A percentile compares a stretch with the other conserved stretches of the same genome.
Conservation (phyloP, 176 grass and related monocot genomes). For the Areca catechu region DNA sequence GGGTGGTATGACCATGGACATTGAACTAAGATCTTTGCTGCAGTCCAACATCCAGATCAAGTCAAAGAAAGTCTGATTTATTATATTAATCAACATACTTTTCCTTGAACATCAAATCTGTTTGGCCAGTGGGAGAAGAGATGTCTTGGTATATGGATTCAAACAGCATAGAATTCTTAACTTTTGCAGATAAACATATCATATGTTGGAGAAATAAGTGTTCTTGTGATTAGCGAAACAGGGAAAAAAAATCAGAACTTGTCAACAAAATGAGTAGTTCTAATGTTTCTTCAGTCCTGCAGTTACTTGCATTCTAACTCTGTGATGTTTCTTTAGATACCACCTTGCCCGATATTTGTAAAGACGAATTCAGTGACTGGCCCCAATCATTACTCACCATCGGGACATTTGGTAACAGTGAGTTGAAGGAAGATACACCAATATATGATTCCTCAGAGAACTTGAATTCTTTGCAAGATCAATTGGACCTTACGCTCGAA, state of each 20-base stretch:
- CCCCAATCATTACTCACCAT: conserved; percentile 62
- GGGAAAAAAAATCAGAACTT: conserved; percentile 2
- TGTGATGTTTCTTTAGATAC: conserved; percentile 27
- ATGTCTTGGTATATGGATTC: too few species aligned
- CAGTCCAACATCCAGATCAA: too few species aligned
- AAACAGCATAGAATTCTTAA: too few species aligned
- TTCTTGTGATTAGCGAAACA: too few species aligned
- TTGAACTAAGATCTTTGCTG: too few species aligned
- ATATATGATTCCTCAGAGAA: conserved; percentile 20
- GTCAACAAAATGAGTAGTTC: background rate
- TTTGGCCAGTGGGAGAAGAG: too few species aligned
- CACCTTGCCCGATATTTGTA: conserved; percentile 26
- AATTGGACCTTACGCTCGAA: conserved; percentile 35
- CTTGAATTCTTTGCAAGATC: conserved; percentile 19
- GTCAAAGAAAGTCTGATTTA: too few species aligned
- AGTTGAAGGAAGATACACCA: conserved; percentile 28
- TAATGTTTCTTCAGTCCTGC: conserved; percentile 14
- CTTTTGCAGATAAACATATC: too few species aligned
- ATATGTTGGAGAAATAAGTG: too few species aligned
- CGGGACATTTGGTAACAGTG: conserved; percentile 61
- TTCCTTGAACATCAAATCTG: too few species aligned
- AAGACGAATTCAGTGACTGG: conserved; percentile 60
- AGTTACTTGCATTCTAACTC: conserved; percentile 17
- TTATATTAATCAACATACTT: too few species aligned
- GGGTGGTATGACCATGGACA: too few species aligned